Evolutionary conservation across 225 moss, liverwort and hornwort genomes (phyloP), one percentile per base, ranked within the genome.

Genomic region (Pleurozium schreberi): DNA sequence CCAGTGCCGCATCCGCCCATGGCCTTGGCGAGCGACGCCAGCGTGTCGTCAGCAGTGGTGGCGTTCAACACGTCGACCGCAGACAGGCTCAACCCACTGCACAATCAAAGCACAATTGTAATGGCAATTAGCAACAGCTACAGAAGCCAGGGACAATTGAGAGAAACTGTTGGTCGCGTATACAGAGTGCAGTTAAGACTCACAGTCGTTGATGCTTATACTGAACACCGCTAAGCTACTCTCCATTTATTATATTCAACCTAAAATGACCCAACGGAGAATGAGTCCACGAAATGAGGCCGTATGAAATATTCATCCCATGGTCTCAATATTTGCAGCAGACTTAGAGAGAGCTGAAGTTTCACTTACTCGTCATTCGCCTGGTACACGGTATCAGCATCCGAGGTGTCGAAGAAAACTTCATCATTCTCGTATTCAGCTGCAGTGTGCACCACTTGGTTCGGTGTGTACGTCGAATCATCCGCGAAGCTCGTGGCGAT

Each of bases 1-100:
- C 92, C 94, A 0, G 84, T 93, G n/a, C 91, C 91, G 75, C 93
- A 93, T 4, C 89, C 91, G 40, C 91, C 93, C 90, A 93, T 83
- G 43, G 91, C 93, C 67, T 86, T 84, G 22, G 91, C 89, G 65
- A 93, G 73, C 65, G 83, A 55, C 31, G 66, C 83, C 11, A 92
- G 87, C 60, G 85, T 85, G 14, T 88, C 91, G 75, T 90, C 90
- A 8, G 81, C 42, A 12, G 10, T 57, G 7, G 84, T 90, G 40
- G 42, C 67, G 58, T 93, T 90, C 58, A 73, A 70, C 49, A 70
- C 62, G 21, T 75, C 65, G 8, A n/a, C 8, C 9, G 88, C 26
- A 1, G 90, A 83, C 49, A 91, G 63, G 50, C 87, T 91, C 86
- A 91, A 34, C 18, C 55, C 83, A 50, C 88, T 88, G 91, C 88